Evolutionary conservation across 108 stramenopile species (phyloP), one percentile per base, ranked within the genome.

Genomic region (Nitzschia sp.): DNA sequence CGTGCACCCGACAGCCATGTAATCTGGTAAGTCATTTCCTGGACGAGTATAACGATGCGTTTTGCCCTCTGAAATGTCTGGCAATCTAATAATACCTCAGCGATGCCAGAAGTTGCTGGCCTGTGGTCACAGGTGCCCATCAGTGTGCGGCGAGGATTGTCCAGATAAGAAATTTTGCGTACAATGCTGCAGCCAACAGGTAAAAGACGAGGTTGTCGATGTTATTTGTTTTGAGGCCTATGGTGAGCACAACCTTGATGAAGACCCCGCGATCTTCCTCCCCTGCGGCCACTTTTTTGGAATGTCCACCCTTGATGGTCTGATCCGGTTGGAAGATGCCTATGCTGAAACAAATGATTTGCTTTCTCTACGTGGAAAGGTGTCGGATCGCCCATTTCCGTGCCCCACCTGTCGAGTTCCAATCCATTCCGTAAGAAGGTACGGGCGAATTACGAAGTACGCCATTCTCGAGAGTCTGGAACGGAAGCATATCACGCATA

Each of bases 111-210:
- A 75, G 53, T 45, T 59, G 19, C 75, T 83, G 62, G 34, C 18
- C 1, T 83, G 82, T 54, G 82, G 82, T 19, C 82, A 83, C 61
- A 69, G 35, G 15, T 83, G 82, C 28, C 82, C 82, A 18, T 72
- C 75, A 19, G 66, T 83, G 23, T 83, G 82, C 54, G 82, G 82
- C n/a, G 78, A 82, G 66, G 35, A 46, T 30, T 83, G 82, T 45
- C 82, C 82, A 17, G 48, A 42, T 36, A 51, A 65, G 18, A 17
- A 34, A 51, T 71, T 51, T 21, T 83, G 82, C 70, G 23, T 65
- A 5, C 25, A 72, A 34, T 83, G 82, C 63, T 69, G 77, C 38
- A 28, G 47, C 8, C 23, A 54, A 13, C 13, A 6, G 38, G 9
- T 9, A 42, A 42, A 42, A 13, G 13, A 42, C 38, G 9, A 42